Conservation (phyloP, 2,329 filamentous ascomycete species). For the Aspergillus texensis region DNA sequence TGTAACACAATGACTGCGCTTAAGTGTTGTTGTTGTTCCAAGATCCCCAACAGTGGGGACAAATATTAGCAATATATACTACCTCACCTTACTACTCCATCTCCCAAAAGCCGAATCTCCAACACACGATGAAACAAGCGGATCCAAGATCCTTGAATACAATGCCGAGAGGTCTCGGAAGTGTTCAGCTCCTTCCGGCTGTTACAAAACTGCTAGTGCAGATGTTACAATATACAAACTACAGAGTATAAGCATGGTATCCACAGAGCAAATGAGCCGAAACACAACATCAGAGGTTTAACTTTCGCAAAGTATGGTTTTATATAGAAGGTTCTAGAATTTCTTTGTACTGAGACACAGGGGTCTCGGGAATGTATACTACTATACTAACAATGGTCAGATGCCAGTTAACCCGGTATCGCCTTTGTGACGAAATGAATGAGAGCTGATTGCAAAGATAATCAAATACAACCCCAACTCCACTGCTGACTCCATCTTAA, state of each 20-base stretch:
- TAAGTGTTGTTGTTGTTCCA: not conserved
- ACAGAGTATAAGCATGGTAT: not conserved
- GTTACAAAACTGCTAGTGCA: not conserved
- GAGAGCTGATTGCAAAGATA: not conserved
- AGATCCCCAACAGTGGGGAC: not conserved
- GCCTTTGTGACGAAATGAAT: not conserved
- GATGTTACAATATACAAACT: not conserved
- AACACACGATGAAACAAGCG: not conserved
- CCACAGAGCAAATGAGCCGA: not conserved
- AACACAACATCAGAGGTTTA: not conserved
- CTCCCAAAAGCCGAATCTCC: not conserved
- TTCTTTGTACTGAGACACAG: not conserved
- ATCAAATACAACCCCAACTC: not conserved
- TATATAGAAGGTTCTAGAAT: not conserved
- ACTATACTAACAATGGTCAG: not conserved
- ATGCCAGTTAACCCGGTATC: not conserved
- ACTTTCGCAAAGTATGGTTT: not conserved
- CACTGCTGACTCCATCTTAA: not conserved
- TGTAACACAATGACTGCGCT: not conserved
- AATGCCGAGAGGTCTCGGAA: not conserved
- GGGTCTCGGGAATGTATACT: not conserved
- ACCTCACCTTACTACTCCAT: not conserved
- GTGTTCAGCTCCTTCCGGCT: not conserved
- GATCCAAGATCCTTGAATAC: not conserved
- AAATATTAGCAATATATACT: not conserved